A percentile compares a stretch with the other conserved stretches of the same genome.
These are phyloP conservation scores for Aspergillus novoparasiticus DNA, from an alignment of 2,329 filamentous ascomycete genomes.

Conservation along the genomic window DNA sequence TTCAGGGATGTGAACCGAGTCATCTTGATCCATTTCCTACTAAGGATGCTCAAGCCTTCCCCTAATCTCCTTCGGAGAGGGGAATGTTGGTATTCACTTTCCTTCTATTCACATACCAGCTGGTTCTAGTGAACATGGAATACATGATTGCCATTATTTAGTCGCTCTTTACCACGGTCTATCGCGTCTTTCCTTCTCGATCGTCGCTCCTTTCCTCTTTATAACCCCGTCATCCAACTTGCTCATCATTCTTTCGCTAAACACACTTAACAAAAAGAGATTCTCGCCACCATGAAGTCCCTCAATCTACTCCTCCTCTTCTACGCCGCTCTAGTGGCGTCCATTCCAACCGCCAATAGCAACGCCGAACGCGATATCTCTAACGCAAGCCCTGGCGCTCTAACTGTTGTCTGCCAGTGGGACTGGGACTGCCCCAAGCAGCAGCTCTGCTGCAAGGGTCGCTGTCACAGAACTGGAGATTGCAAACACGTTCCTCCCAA, in stretches of 20 bases:
- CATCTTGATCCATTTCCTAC: background rate
- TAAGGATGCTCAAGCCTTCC: background rate
- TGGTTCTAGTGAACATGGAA: background rate
- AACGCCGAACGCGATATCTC: background rate
- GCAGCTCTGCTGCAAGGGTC: background rate
- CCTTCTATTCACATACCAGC: background rate
- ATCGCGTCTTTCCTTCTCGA: background rate
- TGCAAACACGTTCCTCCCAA: background rate
- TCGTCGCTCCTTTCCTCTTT: background rate
- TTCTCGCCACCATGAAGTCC: background rate
- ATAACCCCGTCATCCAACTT: background rate
- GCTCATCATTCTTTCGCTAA: background rate
- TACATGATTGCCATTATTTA: background rate
- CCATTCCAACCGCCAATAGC: background rate
- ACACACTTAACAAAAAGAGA: background rate
- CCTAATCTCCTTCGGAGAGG: background rate
- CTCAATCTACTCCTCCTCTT: background rate
- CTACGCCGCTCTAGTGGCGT: background rate
- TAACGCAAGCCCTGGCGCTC: background rate
- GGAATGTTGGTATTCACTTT: background rate
- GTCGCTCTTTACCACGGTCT: background rate
- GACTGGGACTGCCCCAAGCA: background rate
- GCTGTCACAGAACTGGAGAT: background rate
- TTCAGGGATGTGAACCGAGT: background rate
- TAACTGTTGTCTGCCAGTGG: background rate